Evolutionary conservation across 208 protist species (phyloP).

Genomic region (Vickermania spadyakhi): DNA sequence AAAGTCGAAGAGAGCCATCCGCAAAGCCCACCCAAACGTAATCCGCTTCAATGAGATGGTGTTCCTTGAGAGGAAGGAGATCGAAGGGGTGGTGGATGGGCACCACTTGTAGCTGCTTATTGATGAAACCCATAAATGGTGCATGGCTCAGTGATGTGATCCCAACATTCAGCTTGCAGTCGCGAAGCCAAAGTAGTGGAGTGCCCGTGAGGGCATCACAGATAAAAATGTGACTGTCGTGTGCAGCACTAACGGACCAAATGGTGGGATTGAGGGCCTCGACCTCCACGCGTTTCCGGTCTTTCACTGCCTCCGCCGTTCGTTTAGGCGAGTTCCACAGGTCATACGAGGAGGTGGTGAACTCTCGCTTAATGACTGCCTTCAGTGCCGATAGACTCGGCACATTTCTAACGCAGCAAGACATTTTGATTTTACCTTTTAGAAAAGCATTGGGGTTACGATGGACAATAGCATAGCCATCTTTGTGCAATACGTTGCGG

Average conservation of each 20-base stretch:
- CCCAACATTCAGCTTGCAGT: slow-evolving; percentile 54
- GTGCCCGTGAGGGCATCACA: slow-evolving; percentile 36
- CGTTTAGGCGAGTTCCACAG: slow-evolving; percentile 12
- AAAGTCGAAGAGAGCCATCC: slow-evolving; percentile 74
- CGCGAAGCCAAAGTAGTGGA: slow-evolving; percentile 40
- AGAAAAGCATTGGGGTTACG: slow-evolving; percentile 26
- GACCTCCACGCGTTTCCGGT: slow-evolving; percentile 9
- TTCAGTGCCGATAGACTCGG: slow-evolving; percentile 53
- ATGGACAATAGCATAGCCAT: slow-evolving; percentile 39
- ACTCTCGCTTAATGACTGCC: slow-evolving; percentile 15
- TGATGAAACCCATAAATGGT: slow-evolving; percentile 71
- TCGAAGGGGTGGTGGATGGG: slow-evolving; percentile 48
- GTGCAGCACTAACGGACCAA: slow-evolving; percentile 40
- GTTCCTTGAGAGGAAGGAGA: slow-evolving; percentile 42
- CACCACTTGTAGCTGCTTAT: slow-evolving; percentile 47
- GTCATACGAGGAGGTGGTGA: slow-evolving; percentile 9
- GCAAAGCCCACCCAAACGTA: slow-evolving; percentile 84
- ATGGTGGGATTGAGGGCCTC: slow-evolving; percentile 24
- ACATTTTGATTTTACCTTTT: slow-evolving; percentile 23
- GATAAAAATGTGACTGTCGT: slow-evolving; percentile 47
- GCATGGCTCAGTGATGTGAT: slow-evolving; percentile 63
- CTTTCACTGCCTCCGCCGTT: slow-evolving; percentile 3
- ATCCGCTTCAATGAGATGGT: slow-evolving; percentile 63
- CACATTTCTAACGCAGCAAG: slow-evolving; percentile 52
- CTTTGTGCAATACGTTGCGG: slow-evolving; percentile 9